A percentile compares a stretch with the other conserved stretches of the same genome.
Evolutionary conservation across 2,329 filamentous ascomycete genomes (phyloP).

Genomic region (Ophiosphaerella korrae): DNA sequence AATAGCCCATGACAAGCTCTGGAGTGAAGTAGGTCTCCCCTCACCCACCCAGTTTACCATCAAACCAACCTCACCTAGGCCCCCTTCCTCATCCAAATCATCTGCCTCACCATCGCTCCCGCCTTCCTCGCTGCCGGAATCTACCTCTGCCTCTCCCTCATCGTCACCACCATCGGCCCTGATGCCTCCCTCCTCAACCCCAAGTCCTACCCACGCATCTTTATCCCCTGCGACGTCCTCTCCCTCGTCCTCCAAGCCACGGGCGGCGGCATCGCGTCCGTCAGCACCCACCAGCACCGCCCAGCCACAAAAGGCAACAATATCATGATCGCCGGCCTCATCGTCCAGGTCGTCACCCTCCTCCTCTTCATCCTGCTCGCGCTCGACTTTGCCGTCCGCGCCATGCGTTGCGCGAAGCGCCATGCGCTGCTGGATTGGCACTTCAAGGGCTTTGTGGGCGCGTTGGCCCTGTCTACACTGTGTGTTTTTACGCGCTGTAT

Average conservation of each 20-base stretch:
- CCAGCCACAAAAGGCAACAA: constrained; percentile 48
- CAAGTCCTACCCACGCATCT: constrained; percentile 55
- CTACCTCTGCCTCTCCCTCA: constrained; percentile 64
- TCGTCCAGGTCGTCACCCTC: constrained; percentile 52
- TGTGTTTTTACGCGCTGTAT: constrained; percentile 68
- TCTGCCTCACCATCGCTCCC: constrained; percentile 61
- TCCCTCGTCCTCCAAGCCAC: constrained; percentile 53
- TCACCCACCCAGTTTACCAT: no score
- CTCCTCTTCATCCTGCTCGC: constrained; percentile 50
- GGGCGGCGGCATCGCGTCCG: constrained; percentile 51
- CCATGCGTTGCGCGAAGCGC: constrained; percentile 13
- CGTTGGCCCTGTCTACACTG: constrained; percentile 63
- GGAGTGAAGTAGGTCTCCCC: constrained; percentile 45
- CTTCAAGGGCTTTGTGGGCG: constrained; percentile 62
- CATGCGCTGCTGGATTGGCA: constrained; percentile 30
- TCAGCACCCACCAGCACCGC: constrained; percentile 35
- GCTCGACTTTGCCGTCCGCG: constrained; percentile 48
- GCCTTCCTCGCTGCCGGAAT: constrained; percentile 67
- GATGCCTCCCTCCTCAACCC: constrained; percentile 52
- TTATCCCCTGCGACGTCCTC: constrained; percentile 56
- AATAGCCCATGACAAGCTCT: constrained; percentile 63
- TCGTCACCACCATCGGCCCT: constrained; percentile 47
- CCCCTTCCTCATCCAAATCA: constrained; percentile 70
- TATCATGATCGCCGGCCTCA: constrained; percentile 54
- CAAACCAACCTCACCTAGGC: constrained; percentile 36